Conservation (phyloP, 192 early-diverging fungal genomes). For the Umbelopsis vinacea region DNA sequence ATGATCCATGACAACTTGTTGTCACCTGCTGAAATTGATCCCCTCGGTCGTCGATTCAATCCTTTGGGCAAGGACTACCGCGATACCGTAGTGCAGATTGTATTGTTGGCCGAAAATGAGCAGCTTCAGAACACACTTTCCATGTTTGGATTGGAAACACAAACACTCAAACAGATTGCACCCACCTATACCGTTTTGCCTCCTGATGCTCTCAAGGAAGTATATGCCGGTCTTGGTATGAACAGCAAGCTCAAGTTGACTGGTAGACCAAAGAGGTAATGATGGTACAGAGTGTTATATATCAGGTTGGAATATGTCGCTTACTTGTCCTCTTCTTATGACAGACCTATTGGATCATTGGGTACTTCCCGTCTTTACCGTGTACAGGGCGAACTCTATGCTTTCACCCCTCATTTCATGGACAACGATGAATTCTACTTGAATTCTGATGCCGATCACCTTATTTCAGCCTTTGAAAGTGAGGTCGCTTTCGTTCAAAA, state of each 20-base stretch:
- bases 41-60: slow-evolving; percentile 73
- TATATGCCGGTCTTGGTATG: slow-evolving; percentile 71
- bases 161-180: slow-evolving; percentile 71
- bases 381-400: slow-evolving; percentile 80
- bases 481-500: slow-evolving; percentile 76
- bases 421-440: slow-evolving; percentile 87
- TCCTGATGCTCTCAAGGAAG: slow-evolving; percentile 78
- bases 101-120: slow-evolving; percentile 74
- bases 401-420: slow-evolving; percentile 88
- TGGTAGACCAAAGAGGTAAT: slow-evolving; percentile 67
- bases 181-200: slow-evolving; percentile 69
- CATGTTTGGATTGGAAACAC: slow-evolving; percentile 80
- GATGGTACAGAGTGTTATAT: not conserved
- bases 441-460: slow-evolving; percentile 83
- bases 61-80: slow-evolving; percentile 48
- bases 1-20: slow-evolving; percentile 79
- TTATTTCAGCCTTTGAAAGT: slow-evolving; percentile 77
- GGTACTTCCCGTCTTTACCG: slow-evolving; percentile 82
- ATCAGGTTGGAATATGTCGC: too few relatives aligned
- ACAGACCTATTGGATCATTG: slow-evolving; percentile 75
- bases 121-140: slow-evolving; percentile 71
- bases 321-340: not conserved
- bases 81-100: slow-evolving; percentile 77
- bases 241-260: slow-evolving; percentile 79
- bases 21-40: slow-evolving; percentile 80